phyloP scores from a whole-genome alignment of 2,329 filamentous ascomycete species.

The Lojkania enalia region DNA sequence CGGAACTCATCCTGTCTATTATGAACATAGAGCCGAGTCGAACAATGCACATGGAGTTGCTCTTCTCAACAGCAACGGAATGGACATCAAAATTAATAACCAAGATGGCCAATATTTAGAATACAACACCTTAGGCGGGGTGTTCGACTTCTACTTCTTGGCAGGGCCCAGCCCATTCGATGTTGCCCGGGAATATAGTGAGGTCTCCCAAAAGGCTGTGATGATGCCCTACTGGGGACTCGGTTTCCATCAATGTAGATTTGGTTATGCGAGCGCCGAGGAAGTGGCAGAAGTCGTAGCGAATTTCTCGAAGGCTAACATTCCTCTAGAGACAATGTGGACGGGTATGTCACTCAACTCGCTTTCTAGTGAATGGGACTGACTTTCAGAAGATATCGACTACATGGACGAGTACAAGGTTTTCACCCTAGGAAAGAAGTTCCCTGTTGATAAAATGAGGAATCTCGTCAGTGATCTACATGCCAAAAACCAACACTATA shows the following conservation, averaged over 20 bases:
- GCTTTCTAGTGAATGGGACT: background rate
- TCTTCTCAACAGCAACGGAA: slow-evolving; percentile 49
- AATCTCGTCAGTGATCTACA: slow-evolving; percentile 68
- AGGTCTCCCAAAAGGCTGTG: slow-evolving; percentile 49
- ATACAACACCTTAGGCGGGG: slow-evolving; percentile 77
- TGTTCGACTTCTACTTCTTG: slow-evolving; percentile 65
- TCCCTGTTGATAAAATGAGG: slow-evolving; percentile 63
- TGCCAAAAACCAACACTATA: slow-evolving; percentile 66
- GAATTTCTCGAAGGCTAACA: slow-evolving; percentile 65
- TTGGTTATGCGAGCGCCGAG: slow-evolving; percentile 59
- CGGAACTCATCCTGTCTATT: slow-evolving; percentile 73
- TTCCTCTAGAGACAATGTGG: slow-evolving; percentile 73
- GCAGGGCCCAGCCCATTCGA: slow-evolving; percentile 52
- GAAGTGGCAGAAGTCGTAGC: slow-evolving; percentile 66
- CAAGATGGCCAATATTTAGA: slow-evolving; percentile 70
- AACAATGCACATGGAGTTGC: slow-evolving; percentile 39
- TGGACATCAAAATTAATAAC: slow-evolving; percentile 75
- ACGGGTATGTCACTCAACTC: slow-evolving; percentile 58
- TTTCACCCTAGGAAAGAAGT: slow-evolving; percentile 67
- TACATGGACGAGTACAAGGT: slow-evolving; percentile 65
- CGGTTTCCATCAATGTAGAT: slow-evolving; percentile 56
- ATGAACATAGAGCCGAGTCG: slow-evolving; percentile 63
- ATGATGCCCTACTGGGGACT: slow-evolving; percentile 58
- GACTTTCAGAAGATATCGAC: slow-evolving; percentile 57
- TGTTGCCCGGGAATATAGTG: slow-evolving; percentile 53